Evolutionary conservation across 805 yeast species (phyloP), one percentile per base, ranked within the genome.

Genomic region (Saccharomyces paradoxus): DNA sequence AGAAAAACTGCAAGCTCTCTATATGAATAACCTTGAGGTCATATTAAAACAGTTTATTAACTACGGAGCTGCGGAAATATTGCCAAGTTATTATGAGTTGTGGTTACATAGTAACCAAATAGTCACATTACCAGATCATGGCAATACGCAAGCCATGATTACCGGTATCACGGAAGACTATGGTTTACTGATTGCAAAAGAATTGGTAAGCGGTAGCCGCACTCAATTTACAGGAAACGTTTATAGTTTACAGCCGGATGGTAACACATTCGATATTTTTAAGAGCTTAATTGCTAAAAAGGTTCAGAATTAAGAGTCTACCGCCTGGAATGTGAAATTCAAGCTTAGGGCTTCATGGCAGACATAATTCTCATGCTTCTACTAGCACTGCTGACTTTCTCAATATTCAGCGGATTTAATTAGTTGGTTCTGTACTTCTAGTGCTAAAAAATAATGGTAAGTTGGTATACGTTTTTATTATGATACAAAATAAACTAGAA

Each of bases 191-290:
- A 70, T 83, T 13, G 99, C 88, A 2, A 83, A 81, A 56, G 96
- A 87, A 58, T 68, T 83, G 7, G 79, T 79, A 50, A 53, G 62
- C 1, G 69, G 69, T 6, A 60, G 70, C 4, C 63, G 70, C 13
- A 78, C 77, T 24, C 65, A 61, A 12, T 73, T 74, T 14, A 81
- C 84, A 1, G 87, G 89, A 0, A 77, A 74, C 46, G 73, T 64
- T 4, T 83, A 78, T 59, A 86, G 89, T 61, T 72, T 94, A 49
- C 97, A 91, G 68, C 98, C 99, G 0, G 99, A 94, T 70, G 99
- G 99, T 0, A 94, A 94, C 67, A 89, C 97, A 2, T 94, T 94
- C 65, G 98, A 94, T 68, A 91, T 94, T 78, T 87, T 94, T 74
- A 86, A 80, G 61, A 98, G 98, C 0, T 75, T 94, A 59, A 86